A percentile compares a stretch with the other conserved stretches of the same genome.
Evolutionary conservation across 768 basidiomycete species (phyloP).

Genomic region (Termitomyces sp.): DNA sequence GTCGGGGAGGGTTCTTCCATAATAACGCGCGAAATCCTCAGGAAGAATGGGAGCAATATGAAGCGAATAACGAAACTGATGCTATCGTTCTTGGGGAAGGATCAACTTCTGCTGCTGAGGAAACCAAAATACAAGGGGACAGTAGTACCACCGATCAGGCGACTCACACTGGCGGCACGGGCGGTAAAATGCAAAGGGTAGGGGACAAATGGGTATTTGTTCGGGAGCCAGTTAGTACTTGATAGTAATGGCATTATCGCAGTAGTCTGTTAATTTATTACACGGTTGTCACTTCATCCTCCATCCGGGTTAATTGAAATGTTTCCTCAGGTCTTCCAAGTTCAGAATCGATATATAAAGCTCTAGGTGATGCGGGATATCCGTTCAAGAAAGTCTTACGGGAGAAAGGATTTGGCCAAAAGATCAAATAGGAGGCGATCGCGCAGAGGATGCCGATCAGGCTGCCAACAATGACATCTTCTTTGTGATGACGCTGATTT

Average conservation of each 20-base stretch:
- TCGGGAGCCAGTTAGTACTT: conserved; percentile 33
- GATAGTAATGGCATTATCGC: conserved; percentile 17
- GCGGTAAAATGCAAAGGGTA: conserved; percentile 64
- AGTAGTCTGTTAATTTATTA: conserved; percentile 25
- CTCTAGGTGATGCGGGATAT: conserved; percentile 34
- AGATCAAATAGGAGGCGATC: conserved; percentile 49
- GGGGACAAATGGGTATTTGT: conserved; percentile 75
- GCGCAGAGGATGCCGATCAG: conserved; percentile 52
- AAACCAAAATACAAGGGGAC: conserved; percentile 8
- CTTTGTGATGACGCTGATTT: conserved; percentile 59
- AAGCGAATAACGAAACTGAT: conserved; percentile 40
- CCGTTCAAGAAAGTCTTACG: conserved; percentile 28
- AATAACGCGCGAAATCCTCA: conserved; percentile 47
- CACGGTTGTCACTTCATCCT: conserved; percentile 35
- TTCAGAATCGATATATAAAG: conserved; percentile 31
- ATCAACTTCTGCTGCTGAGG: conserved; percentile 15
- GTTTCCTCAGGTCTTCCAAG: conserved; percentile 24
- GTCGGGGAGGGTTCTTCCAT: conserved; percentile 36
- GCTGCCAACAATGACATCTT: conserved; percentile 64
- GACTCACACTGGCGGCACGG: conserved; percentile 22
- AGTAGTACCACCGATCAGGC: conserved; percentile 1
- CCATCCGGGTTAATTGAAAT: conserved; percentile 46
- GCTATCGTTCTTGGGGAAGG: conserved; percentile 58
- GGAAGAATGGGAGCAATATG: conserved; percentile 29
- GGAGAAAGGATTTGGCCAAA: conserved; percentile 64